Percentiles rank a stretch among this genome's conserved stretches.
These are phyloP conservation scores for Cystoisospora suis DNA, from an alignment of 169 alveolate species.

Conservation along the genomic window DNA sequence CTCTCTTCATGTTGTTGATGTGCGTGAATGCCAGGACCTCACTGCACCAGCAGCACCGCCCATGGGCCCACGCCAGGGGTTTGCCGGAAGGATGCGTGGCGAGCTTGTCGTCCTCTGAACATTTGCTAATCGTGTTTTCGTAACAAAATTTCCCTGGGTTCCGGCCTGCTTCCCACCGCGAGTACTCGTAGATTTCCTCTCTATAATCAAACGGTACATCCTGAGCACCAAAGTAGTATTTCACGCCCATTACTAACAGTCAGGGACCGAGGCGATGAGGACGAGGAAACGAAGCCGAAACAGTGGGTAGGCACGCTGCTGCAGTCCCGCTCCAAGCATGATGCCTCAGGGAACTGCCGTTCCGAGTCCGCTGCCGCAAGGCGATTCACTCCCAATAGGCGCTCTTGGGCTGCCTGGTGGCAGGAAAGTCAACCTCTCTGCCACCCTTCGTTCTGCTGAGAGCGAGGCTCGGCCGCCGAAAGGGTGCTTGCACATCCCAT, in stretches of 20 bases:
- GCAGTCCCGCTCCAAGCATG: too few relatives aligned
- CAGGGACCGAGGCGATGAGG: too few relatives aligned
- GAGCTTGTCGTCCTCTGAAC: constrained; percentile 23
- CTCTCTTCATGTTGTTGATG: constrained; percentile 10
- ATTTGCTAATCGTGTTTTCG: constrained; percentile 12
- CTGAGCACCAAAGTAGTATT: too few relatives aligned
- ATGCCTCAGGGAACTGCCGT: too few relatives aligned
- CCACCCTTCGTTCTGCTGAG: too few relatives aligned
- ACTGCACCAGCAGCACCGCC: constrained; percentile 38
- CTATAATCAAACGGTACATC: constrained; percentile 21
- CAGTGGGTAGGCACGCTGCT: neutral
- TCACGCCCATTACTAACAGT: too few relatives aligned
- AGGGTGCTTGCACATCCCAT: too few relatives aligned
- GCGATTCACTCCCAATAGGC: too few relatives aligned
- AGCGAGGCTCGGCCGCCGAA: too few relatives aligned
- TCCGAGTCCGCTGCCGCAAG: too few relatives aligned
- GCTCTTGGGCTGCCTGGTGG: too few relatives aligned
- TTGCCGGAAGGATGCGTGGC: neutral
- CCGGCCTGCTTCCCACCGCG: constrained; percentile 40
- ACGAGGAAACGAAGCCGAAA: neutral
- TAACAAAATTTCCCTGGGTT: constrained; percentile 4
- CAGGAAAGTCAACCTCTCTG: too few relatives aligned
- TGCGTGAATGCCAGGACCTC: constrained; percentile 36
- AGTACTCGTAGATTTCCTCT: constrained; percentile 18
- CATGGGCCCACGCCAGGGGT: constrained; percentile 35